Percentiles rank a stretch among this genome's conserved stretches.
Conservation (phyloP, 2,329 filamentous ascomycete species). For the Stachybotrys chlorohalonatus region DNA sequence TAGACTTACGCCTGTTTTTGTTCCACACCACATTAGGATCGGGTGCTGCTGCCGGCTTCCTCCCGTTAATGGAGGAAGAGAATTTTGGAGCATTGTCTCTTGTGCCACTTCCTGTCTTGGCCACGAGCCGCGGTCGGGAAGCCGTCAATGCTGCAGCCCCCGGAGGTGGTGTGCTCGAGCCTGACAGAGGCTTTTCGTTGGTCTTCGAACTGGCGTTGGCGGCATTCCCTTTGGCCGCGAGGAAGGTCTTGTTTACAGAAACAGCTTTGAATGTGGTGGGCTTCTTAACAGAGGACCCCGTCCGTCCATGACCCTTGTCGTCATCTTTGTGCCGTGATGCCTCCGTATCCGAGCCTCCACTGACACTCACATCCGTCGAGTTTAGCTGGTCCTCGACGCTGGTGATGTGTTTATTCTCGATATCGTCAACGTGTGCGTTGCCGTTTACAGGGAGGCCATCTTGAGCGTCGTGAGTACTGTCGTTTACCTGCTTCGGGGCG, state of each 20-base stretch:
- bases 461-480: constrained; percentile 38
- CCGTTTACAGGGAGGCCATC: constrained; percentile 40
- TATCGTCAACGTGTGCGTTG: constrained; percentile 36
- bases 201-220: constrained; percentile 36
- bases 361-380: constrained; percentile 59
- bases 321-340: constrained; percentile 51
- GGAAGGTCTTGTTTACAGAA: constrained; percentile 76
- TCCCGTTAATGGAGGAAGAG: constrained; percentile 40
- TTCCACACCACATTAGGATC: constrained; percentile 78
- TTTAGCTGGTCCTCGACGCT: constrained; percentile 49
- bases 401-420: constrained; percentile 48
- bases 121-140: constrained; percentile 63
- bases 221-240: constrained; percentile 57
- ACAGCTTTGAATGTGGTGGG: constrained; percentile 74
- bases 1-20: constrained; percentile 67
- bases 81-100: constrained; percentile 41
- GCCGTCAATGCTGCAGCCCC: constrained; percentile 37
- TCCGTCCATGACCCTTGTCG: constrained; percentile 49
- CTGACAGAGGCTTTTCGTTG: constrained; percentile 38
- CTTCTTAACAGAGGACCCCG: constrained; percentile 58
- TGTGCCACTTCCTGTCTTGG: constrained; percentile 58
- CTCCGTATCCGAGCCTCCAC: constrained; percentile 70
- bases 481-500: constrained; percentile 16
- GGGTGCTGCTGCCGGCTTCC: constrained; percentile 51
- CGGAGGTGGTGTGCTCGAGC: constrained; percentile 36